Evolutionary conservation across 345 rosid species (phyloP).

Genomic region (Linum tenue): DNA sequence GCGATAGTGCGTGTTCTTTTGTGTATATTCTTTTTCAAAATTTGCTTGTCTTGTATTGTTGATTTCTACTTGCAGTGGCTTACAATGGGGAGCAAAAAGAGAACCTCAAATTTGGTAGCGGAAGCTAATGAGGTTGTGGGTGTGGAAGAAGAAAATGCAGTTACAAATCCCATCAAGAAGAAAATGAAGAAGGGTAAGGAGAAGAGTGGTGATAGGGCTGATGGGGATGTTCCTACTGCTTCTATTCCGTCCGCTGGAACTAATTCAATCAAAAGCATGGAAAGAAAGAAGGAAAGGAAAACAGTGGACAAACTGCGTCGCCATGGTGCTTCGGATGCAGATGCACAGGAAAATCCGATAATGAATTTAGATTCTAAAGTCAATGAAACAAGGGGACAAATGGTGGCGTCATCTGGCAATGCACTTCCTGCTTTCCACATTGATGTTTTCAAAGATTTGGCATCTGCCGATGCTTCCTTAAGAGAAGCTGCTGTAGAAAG

Average conservation of each 20-base stretch:
- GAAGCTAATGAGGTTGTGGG: constrained; percentile 1
- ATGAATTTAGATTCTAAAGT: constrained; percentile 15
- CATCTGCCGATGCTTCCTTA: constrained; percentile 42
- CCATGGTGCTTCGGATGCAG: constrained; percentile 21
- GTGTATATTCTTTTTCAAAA: too few relatives aligned
- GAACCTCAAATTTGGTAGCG: constrained; percentile 25
- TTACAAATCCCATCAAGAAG: constrained; percentile 22
- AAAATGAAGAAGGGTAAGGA: constrained; percentile 30
- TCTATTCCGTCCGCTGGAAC: constrained; percentile 17
- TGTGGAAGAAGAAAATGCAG: constrained; percentile 2
- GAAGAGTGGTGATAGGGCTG: constrained; percentile 15
- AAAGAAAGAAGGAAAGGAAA: constrained; percentile 71
- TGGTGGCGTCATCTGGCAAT: constrained; percentile 22
- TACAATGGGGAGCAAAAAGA: constrained; percentile 56
- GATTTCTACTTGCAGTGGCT: not conserved
- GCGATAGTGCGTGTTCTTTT: too few relatives aligned
- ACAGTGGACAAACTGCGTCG: constrained; percentile 62
- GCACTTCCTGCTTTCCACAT: constrained; percentile 60
- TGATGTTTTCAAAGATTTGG: constrained; percentile 63
- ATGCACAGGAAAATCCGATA: constrained; percentile 21
- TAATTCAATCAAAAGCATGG: constrained; percentile 53
- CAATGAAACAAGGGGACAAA: constrained; percentile 16
- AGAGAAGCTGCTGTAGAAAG: constrained; percentile 63
- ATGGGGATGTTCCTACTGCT: constrained; percentile 10
- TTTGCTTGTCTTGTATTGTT: too few relatives aligned